Evolutionary conservation across 148 eudicot species (phyloP).

Genomic region (Vaccinium macrocarpon): DNA sequence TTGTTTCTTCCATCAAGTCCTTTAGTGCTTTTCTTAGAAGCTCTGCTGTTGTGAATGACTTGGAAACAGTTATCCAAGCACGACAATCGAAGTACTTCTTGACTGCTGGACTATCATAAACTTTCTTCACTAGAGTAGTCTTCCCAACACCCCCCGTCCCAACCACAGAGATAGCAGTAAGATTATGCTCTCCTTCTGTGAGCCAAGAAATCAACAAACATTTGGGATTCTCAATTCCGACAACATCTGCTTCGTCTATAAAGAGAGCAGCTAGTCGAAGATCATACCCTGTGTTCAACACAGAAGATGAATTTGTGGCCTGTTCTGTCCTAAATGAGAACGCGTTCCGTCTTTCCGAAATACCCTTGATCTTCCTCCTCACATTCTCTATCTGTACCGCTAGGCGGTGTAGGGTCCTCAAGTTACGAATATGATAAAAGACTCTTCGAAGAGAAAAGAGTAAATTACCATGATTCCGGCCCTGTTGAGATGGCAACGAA

Average conservation of each 20-base stretch:
- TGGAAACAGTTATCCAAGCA: neutral
- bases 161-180: slow-evolving; percentile 8
- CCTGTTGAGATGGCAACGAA: neutral
- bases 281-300: neutral
- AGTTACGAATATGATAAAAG: neutral
- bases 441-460: neutral
- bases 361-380: neutral
- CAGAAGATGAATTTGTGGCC: neutral
- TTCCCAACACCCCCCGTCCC: slow-evolving; percentile 10
- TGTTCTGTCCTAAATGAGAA: neutral
- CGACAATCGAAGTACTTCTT: neutral
- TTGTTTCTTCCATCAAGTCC: neutral
- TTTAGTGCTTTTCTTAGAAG: neutral
- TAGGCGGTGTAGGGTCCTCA: neutral
- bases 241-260: slow-evolving; percentile 11
- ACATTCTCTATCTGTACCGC: neutral
- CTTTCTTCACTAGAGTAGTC: neutral
- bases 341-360: slow-evolving; percentile 12
- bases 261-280: slow-evolving; percentile 8
- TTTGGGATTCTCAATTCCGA: slow-evolving; percentile 13
- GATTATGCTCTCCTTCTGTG: neutral
- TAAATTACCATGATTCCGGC: neutral
- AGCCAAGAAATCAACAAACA: slow-evolving; percentile 10
- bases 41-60: neutral
- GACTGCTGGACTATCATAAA: no score